Percentiles rank a stretch among this genome's conserved stretches.
Evolutionary conservation across 2,329 filamentous ascomycete species (phyloP).

Genomic region (Sporothrix schenckii): DNA sequence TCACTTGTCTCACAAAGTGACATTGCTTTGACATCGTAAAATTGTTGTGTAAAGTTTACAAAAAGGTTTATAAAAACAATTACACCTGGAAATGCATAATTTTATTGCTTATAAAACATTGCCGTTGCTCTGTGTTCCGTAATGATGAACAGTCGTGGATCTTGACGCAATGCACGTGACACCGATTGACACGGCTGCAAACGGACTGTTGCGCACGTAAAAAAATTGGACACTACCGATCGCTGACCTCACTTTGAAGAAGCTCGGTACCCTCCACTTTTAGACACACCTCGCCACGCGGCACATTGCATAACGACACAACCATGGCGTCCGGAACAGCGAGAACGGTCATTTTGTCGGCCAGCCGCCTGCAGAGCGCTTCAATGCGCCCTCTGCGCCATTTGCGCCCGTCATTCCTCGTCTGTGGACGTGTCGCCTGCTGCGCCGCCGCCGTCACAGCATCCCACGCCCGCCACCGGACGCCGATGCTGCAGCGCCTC

Average conservation of each 20-base stretch:
- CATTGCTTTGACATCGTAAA: too few species aligned
- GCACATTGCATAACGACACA: not conserved
- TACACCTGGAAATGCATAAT: too few species aligned
- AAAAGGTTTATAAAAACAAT: too few species aligned
- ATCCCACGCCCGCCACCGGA: not conserved
- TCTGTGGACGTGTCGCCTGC: constrained; percentile 3
- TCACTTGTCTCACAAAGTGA: too few species aligned
- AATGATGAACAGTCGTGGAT: not conserved
- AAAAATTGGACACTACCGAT: constrained; percentile 2
- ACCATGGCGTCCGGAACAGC: constrained; percentile 15
- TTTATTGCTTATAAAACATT: too few species aligned
- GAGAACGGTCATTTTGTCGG: constrained; percentile 9
- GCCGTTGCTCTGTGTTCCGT: not conserved
- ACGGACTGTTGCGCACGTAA: constrained; percentile 3
- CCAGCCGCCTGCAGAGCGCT: constrained; percentile 22
- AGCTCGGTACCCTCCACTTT: not conserved
- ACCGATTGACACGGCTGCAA: not conserved
- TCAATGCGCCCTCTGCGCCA: constrained; percentile 17
- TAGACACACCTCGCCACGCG: not conserved
- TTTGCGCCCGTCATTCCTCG: not conserved
- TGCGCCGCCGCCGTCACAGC: constrained; percentile 1
- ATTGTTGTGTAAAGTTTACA: too few species aligned
- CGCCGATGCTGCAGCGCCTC: constrained; percentile 42
- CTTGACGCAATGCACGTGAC: constrained; percentile 1
- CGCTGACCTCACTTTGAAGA: not conserved